A percentile compares a stretch with the other conserved stretches of the same genome.
phyloP scores from a whole-genome alignment of 2,329 filamentous ascomycete genomes.

The Alternaria gansuensis region DNA sequence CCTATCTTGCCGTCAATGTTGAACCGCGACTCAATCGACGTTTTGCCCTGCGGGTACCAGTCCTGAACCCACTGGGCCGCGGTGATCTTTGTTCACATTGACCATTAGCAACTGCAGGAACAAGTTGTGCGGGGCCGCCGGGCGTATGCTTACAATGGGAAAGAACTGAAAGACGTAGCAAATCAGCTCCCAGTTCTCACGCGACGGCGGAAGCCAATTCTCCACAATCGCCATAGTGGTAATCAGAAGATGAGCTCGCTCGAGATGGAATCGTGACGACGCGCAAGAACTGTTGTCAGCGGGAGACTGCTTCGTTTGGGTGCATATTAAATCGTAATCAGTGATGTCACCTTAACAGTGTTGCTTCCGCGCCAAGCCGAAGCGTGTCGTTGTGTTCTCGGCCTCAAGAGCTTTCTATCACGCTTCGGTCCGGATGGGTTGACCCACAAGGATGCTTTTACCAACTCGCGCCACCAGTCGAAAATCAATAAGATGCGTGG shows the following conservation, averaged over 20 bases:
- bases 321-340: background rate
- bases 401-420: background rate
- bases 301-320: background rate
- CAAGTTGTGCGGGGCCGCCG: background rate
- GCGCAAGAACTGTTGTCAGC: background rate
- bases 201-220: conserved; percentile 59
- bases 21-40: conserved; percentile 74
- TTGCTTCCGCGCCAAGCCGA: conserved; percentile 25
- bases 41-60: conserved; percentile 94
- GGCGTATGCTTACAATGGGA: conserved; percentile 55
- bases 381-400: conserved; percentile 4
- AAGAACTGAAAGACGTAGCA: conserved; percentile 60
- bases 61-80: conserved; percentile 74
- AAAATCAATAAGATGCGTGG: background rate
- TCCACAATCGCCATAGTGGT: conserved; percentile 55
- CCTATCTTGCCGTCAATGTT: conserved; percentile 90
- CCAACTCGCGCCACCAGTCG: background rate
- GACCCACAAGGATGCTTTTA: background rate
- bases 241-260: background rate
- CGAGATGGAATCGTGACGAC: background rate
- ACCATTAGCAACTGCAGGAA: conserved; percentile 3
- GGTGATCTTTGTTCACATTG: conserved; percentile 65
- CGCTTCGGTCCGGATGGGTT: conserved; percentile 1
- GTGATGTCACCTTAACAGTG: conserved; percentile 30
- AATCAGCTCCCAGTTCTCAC: conserved; percentile 61